Percentiles rank a stretch among this genome's conserved stretches.
These are phyloP conservation scores for Rhodosporidiobolus sp. DNA, from an alignment of 768 basidiomycete species.

Conservation along the genomic window DNA sequence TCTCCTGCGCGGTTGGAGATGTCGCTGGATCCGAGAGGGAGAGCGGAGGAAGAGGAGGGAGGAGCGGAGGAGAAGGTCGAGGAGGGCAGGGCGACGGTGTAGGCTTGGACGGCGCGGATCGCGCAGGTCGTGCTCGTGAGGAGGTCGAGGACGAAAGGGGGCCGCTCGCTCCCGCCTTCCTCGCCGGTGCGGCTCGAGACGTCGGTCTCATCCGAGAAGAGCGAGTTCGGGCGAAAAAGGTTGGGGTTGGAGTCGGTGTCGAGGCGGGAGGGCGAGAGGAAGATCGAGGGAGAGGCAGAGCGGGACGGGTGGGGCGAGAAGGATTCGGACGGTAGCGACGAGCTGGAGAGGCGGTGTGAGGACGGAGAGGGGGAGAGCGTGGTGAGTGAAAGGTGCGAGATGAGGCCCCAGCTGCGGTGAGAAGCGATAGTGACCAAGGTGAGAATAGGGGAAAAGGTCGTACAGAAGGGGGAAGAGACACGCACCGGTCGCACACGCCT, in stretches of 20 bases:
- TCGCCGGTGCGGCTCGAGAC: no score
- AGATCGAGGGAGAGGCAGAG: constrained; percentile 38
- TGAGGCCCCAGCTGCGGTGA: constrained; percentile 13
- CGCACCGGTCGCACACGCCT: constrained; percentile 23
- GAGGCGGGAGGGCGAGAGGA: constrained; percentile 31
- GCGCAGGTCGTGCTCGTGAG: constrained; percentile 76
- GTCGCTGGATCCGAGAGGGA: not conserved
- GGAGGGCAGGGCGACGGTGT: constrained; percentile 75
- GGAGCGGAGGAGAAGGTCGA: constrained; percentile 43
- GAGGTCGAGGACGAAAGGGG: constrained; percentile 57
- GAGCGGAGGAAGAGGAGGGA: not conserved
- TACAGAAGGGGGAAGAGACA: not conserved
- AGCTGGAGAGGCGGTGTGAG: not conserved
- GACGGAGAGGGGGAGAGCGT: not conserved
- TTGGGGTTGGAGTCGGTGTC: constrained; percentile 14
- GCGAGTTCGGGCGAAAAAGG: constrained; percentile 51
- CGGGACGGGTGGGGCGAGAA: constrained; percentile 19
- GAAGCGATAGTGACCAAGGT: not conserved
- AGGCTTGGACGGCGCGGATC: constrained; percentile 78
- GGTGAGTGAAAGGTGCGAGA: constrained; percentile 59
- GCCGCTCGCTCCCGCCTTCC: no score
- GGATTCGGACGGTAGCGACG: constrained; percentile 7
- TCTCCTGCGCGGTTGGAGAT: not conserved
- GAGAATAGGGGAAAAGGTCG: no score
- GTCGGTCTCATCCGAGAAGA: no score